A percentile compares a stretch with the other conserved stretches of the same genome.
phyloP scores from a whole-genome alignment of 208 protist species.

The Acanthamoeba royreba region DNA sequence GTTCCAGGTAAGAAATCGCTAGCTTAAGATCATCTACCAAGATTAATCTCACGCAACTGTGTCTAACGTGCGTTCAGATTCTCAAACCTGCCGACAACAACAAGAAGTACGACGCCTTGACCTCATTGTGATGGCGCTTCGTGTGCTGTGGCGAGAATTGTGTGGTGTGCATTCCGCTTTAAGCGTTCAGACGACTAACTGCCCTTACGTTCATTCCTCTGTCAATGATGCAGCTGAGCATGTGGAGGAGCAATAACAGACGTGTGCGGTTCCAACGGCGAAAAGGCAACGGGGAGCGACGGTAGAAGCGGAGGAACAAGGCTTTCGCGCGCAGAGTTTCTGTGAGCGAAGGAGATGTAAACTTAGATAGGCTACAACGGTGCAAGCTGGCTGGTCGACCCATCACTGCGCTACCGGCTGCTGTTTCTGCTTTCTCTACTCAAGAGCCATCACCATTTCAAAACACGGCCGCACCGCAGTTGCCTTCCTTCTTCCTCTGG shows the following conservation, averaged over 20 bases:
- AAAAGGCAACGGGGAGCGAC: not conserved
- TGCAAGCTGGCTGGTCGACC: not conserved
- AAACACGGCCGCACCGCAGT: too few species aligned
- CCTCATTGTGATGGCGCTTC: not conserved
- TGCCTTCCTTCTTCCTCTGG: too few species aligned
- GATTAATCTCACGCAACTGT: not conserved
- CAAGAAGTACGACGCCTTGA: not conserved
- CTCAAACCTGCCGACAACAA: constrained; percentile 29
- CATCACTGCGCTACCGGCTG: not conserved
- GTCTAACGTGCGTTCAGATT: not conserved
- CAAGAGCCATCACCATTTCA: too few species aligned
- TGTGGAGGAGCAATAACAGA: not conserved
- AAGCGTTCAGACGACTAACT: too few species aligned
- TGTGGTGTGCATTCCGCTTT: too few species aligned
- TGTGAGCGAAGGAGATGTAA: not conserved
- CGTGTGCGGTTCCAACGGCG: not conserved
- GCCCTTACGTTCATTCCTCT: not conserved
- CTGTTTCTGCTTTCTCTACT: not conserved
- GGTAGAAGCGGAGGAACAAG: not conserved
- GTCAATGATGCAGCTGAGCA: not conserved
- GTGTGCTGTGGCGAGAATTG: too few species aligned
- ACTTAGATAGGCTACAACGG: not conserved
- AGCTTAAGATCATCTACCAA: not conserved
- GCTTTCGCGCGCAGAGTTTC: not conserved
- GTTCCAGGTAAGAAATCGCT: constrained; percentile 90